Conservation (phyloP, 73 alveolate species). For the Blepharisma stoltei region DNA sequence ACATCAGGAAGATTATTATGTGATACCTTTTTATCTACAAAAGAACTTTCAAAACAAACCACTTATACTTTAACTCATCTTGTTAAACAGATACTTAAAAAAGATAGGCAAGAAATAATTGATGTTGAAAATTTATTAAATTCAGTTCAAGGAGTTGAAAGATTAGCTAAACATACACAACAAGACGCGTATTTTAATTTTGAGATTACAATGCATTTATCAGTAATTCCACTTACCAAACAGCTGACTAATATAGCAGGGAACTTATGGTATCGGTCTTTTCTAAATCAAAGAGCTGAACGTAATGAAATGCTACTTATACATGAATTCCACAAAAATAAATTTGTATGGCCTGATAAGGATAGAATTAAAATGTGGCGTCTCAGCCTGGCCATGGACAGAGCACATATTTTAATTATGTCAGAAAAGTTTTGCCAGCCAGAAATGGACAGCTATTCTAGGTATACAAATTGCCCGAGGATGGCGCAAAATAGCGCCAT, state of each 20-base stretch:
- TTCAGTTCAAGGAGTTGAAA: slow-evolving; percentile 50
- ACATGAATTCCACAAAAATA: slow-evolving; percentile 85
- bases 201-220: slow-evolving; percentile 66
- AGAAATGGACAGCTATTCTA: no score
- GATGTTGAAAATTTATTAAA: slow-evolving; percentile 69
- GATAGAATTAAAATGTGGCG: no score
- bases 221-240: slow-evolving; percentile 91
- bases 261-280: slow-evolving; percentile 96
- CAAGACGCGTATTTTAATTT: slow-evolving; percentile 75
- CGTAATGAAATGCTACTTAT: slow-evolving; percentile 96
- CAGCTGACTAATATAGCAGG: slow-evolving; percentile 98
- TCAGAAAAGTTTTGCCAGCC: no score
- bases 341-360: not conserved
- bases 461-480: no score
- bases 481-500: no score
- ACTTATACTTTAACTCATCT: slow-evolving; percentile 82
- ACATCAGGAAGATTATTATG: slow-evolving; percentile 87
- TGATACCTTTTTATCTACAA: slow-evolving; percentile 86
- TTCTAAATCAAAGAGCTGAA: slow-evolving; percentile 98
- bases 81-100: slow-evolving; percentile 69
- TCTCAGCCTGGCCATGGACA: no score
- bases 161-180: slow-evolving; percentile 67
- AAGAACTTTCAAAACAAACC: slow-evolving; percentile 84
- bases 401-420: no score
- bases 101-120: slow-evolving; percentile 63